Percentiles rank a stretch among this genome's conserved stretches.
These are phyloP conservation scores for Sporobolomyces roseus DNA, from an alignment of 768 basidiomycete species.

Conservation along the genomic window DNA sequence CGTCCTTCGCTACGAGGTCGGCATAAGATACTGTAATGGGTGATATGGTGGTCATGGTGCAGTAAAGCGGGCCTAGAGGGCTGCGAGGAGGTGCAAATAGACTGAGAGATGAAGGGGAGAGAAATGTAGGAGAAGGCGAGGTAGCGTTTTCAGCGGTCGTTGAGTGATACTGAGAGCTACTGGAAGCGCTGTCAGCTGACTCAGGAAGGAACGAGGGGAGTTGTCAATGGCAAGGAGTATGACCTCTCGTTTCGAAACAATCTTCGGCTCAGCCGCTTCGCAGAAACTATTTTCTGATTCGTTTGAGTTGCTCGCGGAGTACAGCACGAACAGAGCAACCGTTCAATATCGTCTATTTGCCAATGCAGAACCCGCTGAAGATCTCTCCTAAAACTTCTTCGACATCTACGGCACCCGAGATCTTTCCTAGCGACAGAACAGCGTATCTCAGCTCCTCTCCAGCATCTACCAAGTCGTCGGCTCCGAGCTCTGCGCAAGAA, in stretches of 20 bases:
- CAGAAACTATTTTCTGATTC: too few species aligned
- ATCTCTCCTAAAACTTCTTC: slow-evolving; percentile 80
- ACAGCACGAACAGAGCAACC: too few species aligned
- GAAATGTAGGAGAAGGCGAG: too few species aligned
- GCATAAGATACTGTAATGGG: slow-evolving; percentile 63
- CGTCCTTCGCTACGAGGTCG: slow-evolving; percentile 57
- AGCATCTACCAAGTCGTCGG: slow-evolving; percentile 70
- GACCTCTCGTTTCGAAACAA: not conserved
- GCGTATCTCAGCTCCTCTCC: slow-evolving; percentile 88
- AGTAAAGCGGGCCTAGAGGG: too few species aligned
- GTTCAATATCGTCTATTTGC: slow-evolving; percentile 60
- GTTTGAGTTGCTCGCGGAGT: too few species aligned
- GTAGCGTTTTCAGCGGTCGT: too few species aligned
- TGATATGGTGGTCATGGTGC: not conserved
- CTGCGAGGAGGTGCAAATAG: too few species aligned
- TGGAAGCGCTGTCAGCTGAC: too few species aligned
- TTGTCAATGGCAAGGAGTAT: not conserved
- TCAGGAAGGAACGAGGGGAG: too few species aligned
- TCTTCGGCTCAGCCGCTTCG: not conserved
- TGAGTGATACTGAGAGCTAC: too few species aligned
- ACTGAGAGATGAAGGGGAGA: too few species aligned
- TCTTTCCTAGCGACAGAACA: slow-evolving; percentile 71
- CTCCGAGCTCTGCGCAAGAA: slow-evolving; percentile 50
- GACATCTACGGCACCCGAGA: slow-evolving; percentile 73
- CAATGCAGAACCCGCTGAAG: slow-evolving; percentile 84